Evolutionary conservation across 352 stramenopile species (phyloP).

Genomic region (Globisporangium cylindrosporum): DNA sequence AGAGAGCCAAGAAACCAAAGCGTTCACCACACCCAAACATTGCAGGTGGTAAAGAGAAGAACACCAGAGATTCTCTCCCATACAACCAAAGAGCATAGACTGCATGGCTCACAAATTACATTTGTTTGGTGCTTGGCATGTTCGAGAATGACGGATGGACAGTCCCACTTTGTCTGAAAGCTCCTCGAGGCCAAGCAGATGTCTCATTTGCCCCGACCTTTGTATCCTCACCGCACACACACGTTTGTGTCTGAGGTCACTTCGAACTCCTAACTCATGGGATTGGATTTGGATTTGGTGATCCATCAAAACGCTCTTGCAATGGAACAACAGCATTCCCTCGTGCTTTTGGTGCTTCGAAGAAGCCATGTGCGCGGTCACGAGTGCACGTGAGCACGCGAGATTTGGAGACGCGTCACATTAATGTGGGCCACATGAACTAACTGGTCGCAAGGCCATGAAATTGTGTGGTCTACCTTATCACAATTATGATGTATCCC

Average conservation of each 20-base stretch:
- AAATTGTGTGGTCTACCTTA: neutral
- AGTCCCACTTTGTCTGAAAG: neutral
- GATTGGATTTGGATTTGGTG: neutral
- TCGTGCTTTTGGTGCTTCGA: neutral
- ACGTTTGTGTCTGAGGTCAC: too few species aligned
- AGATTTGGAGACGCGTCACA: neutral
- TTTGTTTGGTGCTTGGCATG: constrained; percentile 4
- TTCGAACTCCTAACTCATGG: too few species aligned
- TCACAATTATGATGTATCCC: neutral
- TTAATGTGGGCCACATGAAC: neutral
- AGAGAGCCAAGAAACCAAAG: neutral
- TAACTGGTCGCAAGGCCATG: neutral
- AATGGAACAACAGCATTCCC: constrained; percentile 2
- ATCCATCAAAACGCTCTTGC: neutral
- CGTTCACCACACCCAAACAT: neutral
- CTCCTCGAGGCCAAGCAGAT: neutral
- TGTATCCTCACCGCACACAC: constrained; percentile 1
- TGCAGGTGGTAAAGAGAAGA: neutral
- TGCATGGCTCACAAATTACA: neutral
- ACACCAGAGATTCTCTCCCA: neutral
- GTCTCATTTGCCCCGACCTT: constrained; percentile 8
- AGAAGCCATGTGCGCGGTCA: neutral
- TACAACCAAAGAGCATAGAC: too few species aligned
- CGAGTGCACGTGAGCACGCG: neutral
- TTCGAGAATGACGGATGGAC: constrained; percentile 4